These are phyloP conservation scores for Helenozyma baotianmanensis DNA, from an alignment of 805 yeast genomes.

Conservation along the genomic window DNA sequence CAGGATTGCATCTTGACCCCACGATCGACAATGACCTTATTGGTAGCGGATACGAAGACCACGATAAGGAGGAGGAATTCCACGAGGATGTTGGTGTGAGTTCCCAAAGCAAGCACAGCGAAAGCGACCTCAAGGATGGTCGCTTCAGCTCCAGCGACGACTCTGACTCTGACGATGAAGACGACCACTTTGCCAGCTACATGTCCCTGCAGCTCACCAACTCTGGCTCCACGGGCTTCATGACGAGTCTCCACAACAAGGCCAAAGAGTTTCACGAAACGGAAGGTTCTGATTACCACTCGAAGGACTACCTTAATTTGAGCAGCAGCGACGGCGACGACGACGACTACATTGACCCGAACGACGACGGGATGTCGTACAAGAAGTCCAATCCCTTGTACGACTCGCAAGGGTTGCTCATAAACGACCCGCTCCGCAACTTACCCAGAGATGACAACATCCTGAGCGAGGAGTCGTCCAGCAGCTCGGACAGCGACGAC, in stretches of 20 bases:
- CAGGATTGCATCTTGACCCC: conserved; percentile 28
- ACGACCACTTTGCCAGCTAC: conserved; percentile 63
- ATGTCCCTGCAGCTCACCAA: conserved; percentile 71
- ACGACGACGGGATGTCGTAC: conserved; percentile 76
- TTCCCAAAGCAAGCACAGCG: too few relatives aligned
- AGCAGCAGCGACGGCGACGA: conserved; percentile 42
- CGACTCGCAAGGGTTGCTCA: conserved; percentile 30
- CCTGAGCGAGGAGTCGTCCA: conserved; percentile 27
- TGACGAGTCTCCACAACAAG: conserved; percentile 43
- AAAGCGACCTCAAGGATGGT: conserved; percentile 10
- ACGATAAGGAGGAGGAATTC: conserved; percentile 20
- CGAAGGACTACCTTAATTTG: conserved; percentile 7
- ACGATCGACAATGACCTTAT: conserved; percentile 25
- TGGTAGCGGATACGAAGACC: conserved; percentile 23
- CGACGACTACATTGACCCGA: conserved; percentile 74
- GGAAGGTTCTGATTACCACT: conserved; percentile 6
- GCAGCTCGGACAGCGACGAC: conserved; percentile 30
- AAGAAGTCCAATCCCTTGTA: conserved; percentile 61
- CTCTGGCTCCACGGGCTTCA: conserved; percentile 36
- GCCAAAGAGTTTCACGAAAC: conserved; percentile 16
- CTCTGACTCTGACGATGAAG: conserved; percentile 37
- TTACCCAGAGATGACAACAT: conserved; percentile 6
- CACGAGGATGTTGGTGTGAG: conserved; percentile 13
- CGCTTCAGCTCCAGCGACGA: conserved; percentile 21
- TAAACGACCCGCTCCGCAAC: conserved; percentile 9